phyloP scores from a whole-genome alignment of 495 filamentous ascomycete genomes.

The Collariella sp. region DNA sequence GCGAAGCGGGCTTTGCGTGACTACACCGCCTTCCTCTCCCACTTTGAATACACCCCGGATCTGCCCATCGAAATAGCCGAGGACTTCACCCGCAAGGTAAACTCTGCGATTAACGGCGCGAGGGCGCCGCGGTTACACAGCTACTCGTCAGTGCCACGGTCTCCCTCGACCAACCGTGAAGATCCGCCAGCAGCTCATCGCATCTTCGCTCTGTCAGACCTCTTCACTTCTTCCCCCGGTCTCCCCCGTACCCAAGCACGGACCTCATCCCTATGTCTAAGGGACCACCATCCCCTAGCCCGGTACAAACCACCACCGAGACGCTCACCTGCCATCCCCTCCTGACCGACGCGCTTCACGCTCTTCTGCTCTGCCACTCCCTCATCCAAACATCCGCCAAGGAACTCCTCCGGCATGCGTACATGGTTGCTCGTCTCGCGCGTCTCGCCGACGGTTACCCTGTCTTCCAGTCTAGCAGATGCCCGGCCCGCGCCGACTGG shows the following conservation, averaged over 20 bases:
- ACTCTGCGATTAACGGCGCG: constrained; percentile 40
- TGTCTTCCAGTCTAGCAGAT: constrained; percentile 64
- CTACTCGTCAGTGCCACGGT: constrained; percentile 1
- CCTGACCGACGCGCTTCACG: constrained; percentile 65
- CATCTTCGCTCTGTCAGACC: constrained; percentile 42
- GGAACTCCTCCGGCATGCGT: constrained; percentile 64
- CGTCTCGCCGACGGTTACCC: constrained; percentile 71
- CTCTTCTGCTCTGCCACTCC: constrained; percentile 60
- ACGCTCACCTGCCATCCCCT: constrained; percentile 71
- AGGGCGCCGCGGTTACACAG: constrained; percentile 19
- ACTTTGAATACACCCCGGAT: constrained; percentile 70
- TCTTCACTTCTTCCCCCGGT: constrained; percentile 49
- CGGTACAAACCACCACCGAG: constrained; percentile 44
- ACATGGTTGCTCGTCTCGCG: constrained; percentile 67
- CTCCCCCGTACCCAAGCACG: constrained; percentile 50
- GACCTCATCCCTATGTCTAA: constrained; percentile 22
- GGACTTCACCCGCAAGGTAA: constrained; percentile 58
- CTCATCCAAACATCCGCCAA: constrained; percentile 66
- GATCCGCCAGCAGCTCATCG: constrained; percentile 3
- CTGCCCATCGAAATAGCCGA: constrained; percentile 54
- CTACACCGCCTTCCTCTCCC: constrained; percentile 56
- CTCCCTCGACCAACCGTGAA: constrained; percentile 7
- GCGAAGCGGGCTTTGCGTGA: constrained; percentile 68
- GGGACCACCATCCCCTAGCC: constrained; percentile 13
- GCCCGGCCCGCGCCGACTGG: constrained; percentile 68